phyloP scores from a whole-genome alignment of 2,329 filamentous ascomycete genomes.

The Hymenoscyphus scutula region DNA sequence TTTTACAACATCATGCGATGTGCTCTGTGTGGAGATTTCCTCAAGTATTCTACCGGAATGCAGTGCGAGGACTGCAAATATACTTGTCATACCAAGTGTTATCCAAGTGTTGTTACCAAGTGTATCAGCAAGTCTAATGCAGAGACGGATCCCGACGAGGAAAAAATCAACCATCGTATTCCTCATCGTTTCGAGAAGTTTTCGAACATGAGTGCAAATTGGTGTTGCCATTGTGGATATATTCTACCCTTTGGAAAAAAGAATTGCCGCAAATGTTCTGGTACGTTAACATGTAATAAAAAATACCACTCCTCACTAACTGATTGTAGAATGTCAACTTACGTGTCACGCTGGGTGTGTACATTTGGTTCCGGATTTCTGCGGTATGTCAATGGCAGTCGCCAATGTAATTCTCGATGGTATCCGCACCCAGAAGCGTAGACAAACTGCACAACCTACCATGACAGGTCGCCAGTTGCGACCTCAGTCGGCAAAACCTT shows the following conservation, averaged over 20 bases:
- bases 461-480: constrained; percentile 32
- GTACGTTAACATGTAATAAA: constrained; percentile 47
- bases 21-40: constrained; percentile 93
- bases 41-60: constrained; percentile 98
- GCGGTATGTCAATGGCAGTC: constrained; percentile 97
- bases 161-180: constrained; percentile 99
- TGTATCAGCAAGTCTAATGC: constrained; percentile 99
- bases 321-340: constrained; percentile 72
- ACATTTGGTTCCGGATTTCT: constrained; percentile 96
- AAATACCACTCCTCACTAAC: constrained; percentile 32
- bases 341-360: constrained; percentile 90
- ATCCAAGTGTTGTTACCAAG: constrained; percentile 94
- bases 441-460: constrained; percentile 43
- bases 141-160: constrained; percentile 96
- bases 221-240: constrained; percentile 99
- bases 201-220: constrained; percentile 96
- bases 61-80: constrained; percentile 99
- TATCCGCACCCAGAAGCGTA: constrained; percentile 73
- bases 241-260: constrained; percentile 92
- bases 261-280: constrained; percentile 87
- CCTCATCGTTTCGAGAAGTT: constrained; percentile 97
- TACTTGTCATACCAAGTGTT: constrained; percentile 98
- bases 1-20: constrained; percentile 99
- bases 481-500: constrained; percentile 28
- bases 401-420: constrained; percentile 92